Percentiles rank a stretch among this genome's conserved stretches.
Evolutionary conservation across 2,329 filamentous ascomycete species (phyloP).

Genomic region (Diaporthe aspalathi): DNA sequence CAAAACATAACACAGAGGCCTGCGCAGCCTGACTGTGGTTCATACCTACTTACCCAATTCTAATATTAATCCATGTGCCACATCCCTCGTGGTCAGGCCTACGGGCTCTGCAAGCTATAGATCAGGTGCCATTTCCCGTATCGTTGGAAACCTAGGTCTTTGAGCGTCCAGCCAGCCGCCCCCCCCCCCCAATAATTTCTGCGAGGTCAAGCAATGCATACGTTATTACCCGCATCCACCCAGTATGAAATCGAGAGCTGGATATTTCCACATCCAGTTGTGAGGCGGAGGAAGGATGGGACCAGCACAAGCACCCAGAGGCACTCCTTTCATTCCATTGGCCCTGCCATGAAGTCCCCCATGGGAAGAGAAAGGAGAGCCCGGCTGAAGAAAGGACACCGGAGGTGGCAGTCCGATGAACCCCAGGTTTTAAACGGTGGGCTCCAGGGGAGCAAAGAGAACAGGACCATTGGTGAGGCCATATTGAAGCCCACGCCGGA

Average conservation of each 20-base stretch:
- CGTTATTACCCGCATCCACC: not conserved
- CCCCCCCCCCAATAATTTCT: not conserved
- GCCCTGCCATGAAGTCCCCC: not conserved
- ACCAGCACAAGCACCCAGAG: not conserved
- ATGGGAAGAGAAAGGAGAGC: not conserved
- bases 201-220: slow-evolving; percentile 1
- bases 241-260: slow-evolving; percentile 29
- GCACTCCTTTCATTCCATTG: not conserved
- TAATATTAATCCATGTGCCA: too few species aligned
- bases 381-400: not conserved
- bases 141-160: not conserved
- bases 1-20: not conserved
- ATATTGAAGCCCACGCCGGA: not conserved
- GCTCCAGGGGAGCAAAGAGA: not conserved
- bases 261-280: slow-evolving; percentile 6
- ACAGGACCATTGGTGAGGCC: not conserved
- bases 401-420: not conserved
- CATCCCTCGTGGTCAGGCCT: too few species aligned
- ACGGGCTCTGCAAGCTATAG: not conserved
- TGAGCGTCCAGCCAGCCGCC: too few species aligned
- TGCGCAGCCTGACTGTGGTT: not conserved
- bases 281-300: not conserved
- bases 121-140: not conserved
- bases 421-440: not conserved
- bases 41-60: too few species aligned